These are phyloP conservation scores for Jatropha multifida DNA, from an alignment of 441 rosid genomes.

Conservation along the genomic window DNA sequence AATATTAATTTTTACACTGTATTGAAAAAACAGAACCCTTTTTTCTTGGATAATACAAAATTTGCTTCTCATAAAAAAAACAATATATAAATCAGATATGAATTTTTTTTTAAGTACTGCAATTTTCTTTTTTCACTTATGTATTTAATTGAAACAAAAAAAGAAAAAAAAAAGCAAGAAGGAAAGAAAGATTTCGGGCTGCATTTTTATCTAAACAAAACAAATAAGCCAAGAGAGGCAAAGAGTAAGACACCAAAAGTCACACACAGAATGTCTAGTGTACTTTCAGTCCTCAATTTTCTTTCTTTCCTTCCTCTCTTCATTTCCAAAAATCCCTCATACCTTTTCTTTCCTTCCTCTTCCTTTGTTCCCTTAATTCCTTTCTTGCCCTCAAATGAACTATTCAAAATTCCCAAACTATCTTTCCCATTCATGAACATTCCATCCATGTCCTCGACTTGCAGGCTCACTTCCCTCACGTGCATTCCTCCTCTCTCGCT, in stretches of 20 bases:
- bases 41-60: too few species aligned
- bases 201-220: constrained; percentile 28
- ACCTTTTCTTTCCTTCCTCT: constrained; percentile 34
- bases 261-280: constrained; percentile 49
- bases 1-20: too few species aligned
- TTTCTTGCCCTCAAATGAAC: constrained; percentile 49
- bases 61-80: too few species aligned
- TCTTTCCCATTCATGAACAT: constrained; percentile 55
- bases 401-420: constrained; percentile 46
- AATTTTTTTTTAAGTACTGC: too few species aligned
- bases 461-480: constrained; percentile 68
- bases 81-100: too few species aligned
- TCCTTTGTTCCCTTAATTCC: constrained; percentile 32
- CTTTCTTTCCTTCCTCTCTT: constrained; percentile 49
- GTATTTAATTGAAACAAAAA: too few species aligned
- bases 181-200: too few species aligned
- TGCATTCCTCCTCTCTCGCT: constrained; percentile 49
- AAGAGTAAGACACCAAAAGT: constrained; percentile 43
- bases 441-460: constrained; percentile 77
- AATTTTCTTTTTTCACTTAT: too few species aligned
- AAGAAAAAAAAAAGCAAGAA: too few species aligned
- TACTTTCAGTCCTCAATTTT: constrained; percentile 45
- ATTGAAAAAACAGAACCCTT: too few species aligned
- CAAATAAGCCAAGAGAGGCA: constrained; percentile 30
- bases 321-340: constrained; percentile 41